Conservation (phyloP, 192 early-diverging fungal genomes). For the Coemansia sp. region DNA sequence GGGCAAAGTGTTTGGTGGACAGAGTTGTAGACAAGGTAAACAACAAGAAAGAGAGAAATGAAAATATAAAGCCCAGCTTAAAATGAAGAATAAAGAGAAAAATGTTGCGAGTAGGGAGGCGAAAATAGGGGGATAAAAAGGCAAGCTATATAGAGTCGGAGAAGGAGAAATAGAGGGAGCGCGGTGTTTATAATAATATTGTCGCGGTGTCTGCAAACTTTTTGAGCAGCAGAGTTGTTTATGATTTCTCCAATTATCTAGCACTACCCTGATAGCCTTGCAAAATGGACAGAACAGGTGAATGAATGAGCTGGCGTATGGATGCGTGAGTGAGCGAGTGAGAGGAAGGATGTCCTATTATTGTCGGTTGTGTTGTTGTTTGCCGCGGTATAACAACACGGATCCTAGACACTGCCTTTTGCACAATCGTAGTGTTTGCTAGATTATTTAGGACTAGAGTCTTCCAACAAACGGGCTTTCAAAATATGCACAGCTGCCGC, state of each 20-base stretch:
- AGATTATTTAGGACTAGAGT: slow-evolving; percentile 1
- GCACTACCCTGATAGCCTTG: neutral
- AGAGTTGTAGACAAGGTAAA: slow-evolving; percentile 7
- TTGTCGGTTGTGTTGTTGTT: slow-evolving; percentile 3
- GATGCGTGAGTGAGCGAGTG: neutral
- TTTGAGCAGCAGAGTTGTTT: neutral
- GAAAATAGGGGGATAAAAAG: slow-evolving; percentile 6
- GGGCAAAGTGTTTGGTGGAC: neutral
- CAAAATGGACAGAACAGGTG: neutral
- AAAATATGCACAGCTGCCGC: slow-evolving; percentile 1
- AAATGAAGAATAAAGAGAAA: slow-evolving; percentile 7
- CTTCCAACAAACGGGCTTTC: neutral
- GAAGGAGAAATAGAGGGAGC: slow-evolving; percentile 10
- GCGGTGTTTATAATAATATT: slow-evolving; percentile 8
- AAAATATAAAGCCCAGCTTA: slow-evolving; percentile 31
- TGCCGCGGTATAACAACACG: slow-evolving; percentile 2
- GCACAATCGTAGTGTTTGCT: slow-evolving; percentile 2
- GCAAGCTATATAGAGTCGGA: slow-evolving; percentile 5
- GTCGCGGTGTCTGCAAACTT: neutral
- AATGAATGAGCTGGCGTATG: neutral
- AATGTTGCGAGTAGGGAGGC: neutral
- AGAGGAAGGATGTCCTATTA: neutral
- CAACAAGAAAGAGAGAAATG: slow-evolving; percentile 4
- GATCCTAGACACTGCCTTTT: slow-evolving; percentile 5
- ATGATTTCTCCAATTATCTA: neutral